phyloP scores from a whole-genome alignment of 2,329 filamentous ascomycete genomes.

The Myriangium duriaei region DNA sequence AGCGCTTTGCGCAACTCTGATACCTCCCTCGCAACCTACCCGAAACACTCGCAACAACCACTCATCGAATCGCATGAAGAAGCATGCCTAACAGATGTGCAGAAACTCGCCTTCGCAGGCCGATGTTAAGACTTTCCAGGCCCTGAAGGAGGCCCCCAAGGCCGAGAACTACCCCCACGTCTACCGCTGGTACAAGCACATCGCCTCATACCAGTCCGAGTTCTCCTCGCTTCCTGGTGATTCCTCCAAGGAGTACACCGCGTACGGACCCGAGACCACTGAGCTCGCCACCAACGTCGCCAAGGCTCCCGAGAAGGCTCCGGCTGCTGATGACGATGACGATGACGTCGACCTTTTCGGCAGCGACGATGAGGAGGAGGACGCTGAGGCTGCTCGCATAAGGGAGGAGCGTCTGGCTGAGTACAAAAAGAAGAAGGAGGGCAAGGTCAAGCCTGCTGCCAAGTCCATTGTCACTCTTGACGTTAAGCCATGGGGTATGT shows the following conservation, averaged over 20 bases:
- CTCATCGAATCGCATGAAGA: neutral
- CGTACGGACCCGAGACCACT: slow-evolving; percentile 75
- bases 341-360: slow-evolving; percentile 91
- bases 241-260: slow-evolving; percentile 73
- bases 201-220: slow-evolving; percentile 82
- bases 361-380: slow-evolving; percentile 86
- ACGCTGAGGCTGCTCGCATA: slow-evolving; percentile 69
- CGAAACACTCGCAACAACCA: too few species aligned
- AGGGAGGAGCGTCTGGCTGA: slow-evolving; percentile 84
- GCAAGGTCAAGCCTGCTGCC: slow-evolving; percentile 79
- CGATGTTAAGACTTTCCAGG: slow-evolving; percentile 93
- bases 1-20: slow-evolving; percentile 71
- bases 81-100: slow-evolving; percentile 12
- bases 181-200: slow-evolving; percentile 98
- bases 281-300: slow-evolving; percentile 75
- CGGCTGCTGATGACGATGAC: slow-evolving; percentile 60
- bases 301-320: slow-evolving; percentile 59
- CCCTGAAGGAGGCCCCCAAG: slow-evolving; percentile 61
- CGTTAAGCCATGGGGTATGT: slow-evolving; percentile 97
- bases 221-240: slow-evolving; percentile 86
- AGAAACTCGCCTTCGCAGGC: slow-evolving; percentile 72
- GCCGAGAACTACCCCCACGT: slow-evolving; percentile 83
- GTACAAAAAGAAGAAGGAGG: slow-evolving; percentile 94
- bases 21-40: slow-evolving; percentile 8
- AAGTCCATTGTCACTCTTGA: slow-evolving; percentile 95